A percentile compares a stretch with the other conserved stretches of the same genome.
phyloP scores from a whole-genome alignment of 257 asterid genomes.

The Penstemon barbatus region DNA sequence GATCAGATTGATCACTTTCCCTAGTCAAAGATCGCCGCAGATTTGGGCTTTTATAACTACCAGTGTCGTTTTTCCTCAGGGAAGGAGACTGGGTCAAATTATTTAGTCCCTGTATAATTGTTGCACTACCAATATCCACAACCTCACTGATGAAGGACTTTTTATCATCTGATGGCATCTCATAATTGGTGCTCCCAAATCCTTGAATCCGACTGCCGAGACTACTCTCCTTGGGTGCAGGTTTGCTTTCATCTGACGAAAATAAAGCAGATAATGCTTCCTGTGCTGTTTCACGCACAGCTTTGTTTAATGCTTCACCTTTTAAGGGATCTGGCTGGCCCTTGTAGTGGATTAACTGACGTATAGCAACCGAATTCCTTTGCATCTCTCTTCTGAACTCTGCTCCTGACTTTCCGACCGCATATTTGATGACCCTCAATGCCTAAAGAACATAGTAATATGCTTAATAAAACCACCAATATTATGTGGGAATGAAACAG shows the following conservation, averaged over 20 bases:
- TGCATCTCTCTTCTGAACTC: slow-evolving; percentile 99
- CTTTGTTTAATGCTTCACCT: slow-evolving; percentile 91
- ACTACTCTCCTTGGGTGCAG: slow-evolving; percentile 58
- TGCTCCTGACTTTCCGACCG: slow-evolving; percentile 90
- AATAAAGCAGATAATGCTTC: slow-evolving; percentile 86
- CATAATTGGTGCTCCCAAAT: slow-evolving; percentile 80
- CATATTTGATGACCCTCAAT: slow-evolving; percentile 83
- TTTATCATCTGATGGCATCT: slow-evolving; percentile 74
- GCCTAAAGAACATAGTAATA: slow-evolving; percentile 49
- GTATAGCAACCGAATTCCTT: slow-evolving; percentile 84
- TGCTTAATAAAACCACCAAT: slow-evolving; percentile 4
- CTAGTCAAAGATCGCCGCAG: slow-evolving; percentile 82
- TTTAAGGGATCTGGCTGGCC: slow-evolving; percentile 94
- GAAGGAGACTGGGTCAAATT: slow-evolving; percentile 81
- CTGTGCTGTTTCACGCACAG: slow-evolving; percentile 97
- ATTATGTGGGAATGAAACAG: slow-evolving; percentile 2
- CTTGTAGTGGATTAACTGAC: slow-evolving; percentile 89
- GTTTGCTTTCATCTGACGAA: slow-evolving; percentile 74
- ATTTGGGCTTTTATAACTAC: slow-evolving; percentile 82
- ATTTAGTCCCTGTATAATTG: slow-evolving; percentile 84
- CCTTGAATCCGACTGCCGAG: slow-evolving; percentile 95
- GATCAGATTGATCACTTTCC: slow-evolving; percentile 59
- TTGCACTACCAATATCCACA: slow-evolving; percentile 90
- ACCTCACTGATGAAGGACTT: slow-evolving; percentile 88
- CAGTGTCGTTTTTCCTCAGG: slow-evolving; percentile 63